Evolutionary conservation across 306 rosid genomes (phyloP), one percentile per base, ranked within the genome.

Genomic region (Acacia melanoxylon): DNA sequence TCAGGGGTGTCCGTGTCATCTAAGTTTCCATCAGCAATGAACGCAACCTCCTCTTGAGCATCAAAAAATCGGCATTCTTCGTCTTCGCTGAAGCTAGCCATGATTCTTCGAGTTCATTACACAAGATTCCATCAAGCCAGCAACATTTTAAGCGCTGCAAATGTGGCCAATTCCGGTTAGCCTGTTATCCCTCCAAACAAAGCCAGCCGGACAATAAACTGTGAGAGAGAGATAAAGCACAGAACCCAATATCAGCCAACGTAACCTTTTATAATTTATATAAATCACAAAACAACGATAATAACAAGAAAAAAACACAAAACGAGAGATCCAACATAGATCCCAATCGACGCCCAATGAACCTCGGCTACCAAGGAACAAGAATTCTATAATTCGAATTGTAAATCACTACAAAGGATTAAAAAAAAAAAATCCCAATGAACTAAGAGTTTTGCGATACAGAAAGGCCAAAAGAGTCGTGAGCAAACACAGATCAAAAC

Each of bases 261-360:
- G 82, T 72, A 83, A 89, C 89, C 80, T 80, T 69, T 80, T 41
- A 73, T 11, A 63, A 68, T 72, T 83, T 51, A 77, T 17, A 63
- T 68, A 61, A 90, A 80, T 44, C 62, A 91, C 82, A 72, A 77
- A 78, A 73, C 56, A 81, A 83, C 27, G 71, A 74, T 68, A 80
- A 85, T 72, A 83, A 80, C 44, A 89, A 75, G 59, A 81, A 79
- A 58, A 78, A 83, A 86, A 90, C 87, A 85, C 85, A 89, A 86
- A 81, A 78, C 87, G 83, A 90, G 86, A 73, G 93, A 90, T 93
- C 92, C 90, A 89, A 90, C 92, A 90, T 95, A 91, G 97, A 91
- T 93, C 93, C 91, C 97, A 91, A 89, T 86, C 87, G 85, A 88
- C 49, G 69, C 87, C 79, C 95, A 89, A 69, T 91, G 93, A 92